A percentile compares a stretch with the other conserved stretches of the same genome.
These are phyloP conservation scores for Wilcoxina mikolae DNA, from an alignment of 495 filamentous ascomycete species.

Conservation along the genomic window DNA sequence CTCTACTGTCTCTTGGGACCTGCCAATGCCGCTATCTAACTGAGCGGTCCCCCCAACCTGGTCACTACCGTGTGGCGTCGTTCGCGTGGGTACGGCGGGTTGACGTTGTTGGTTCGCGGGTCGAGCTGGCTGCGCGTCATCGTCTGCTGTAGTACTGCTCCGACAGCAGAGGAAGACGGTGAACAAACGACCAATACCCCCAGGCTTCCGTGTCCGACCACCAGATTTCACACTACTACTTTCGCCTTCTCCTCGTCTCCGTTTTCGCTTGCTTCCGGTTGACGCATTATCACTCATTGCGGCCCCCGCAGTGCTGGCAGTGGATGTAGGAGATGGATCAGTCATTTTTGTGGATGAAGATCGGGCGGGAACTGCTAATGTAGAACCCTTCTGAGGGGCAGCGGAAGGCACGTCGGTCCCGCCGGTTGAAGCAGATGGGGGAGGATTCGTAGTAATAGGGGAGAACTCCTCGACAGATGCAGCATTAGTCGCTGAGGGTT, in stretches of 20 bases:
- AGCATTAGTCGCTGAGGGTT: conserved; percentile 13
- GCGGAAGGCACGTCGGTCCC: conserved; percentile 14
- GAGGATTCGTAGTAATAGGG: conserved; percentile 18
- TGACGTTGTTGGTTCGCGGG: conserved; percentile 15
- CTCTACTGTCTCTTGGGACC: conserved; percentile 16
- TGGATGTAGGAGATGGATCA: conserved; percentile 25
- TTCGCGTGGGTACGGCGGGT: conserved; percentile 19
- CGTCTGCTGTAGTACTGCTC: conserved; percentile 16
- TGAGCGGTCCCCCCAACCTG: conserved; percentile 1
- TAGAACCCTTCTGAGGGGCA: conserved; percentile 13
- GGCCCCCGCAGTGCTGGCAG: conserved; percentile 24
- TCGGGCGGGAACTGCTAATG: conserved; percentile 23
- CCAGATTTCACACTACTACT: conserved; percentile 22
- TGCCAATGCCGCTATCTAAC: conserved; percentile 17
- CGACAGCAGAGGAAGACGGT: conserved; percentile 29
- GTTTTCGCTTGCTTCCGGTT: conserved; percentile 23
- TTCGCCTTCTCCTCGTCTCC: conserved; percentile 20
- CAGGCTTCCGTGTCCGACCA: conserved; percentile 16
- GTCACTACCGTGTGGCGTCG: conserved; percentile 11
- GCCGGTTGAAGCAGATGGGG: conserved; percentile 18
- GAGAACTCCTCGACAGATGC: conserved; percentile 17
- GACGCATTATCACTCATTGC: conserved; percentile 20
- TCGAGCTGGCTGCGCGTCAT: conserved; percentile 17
- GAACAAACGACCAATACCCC: conserved; percentile 29
- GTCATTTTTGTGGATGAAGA: conserved; percentile 24